Base-by-base conservation (phyloP, 257 asterid species). In the Nicotiana otophora region DNA sequence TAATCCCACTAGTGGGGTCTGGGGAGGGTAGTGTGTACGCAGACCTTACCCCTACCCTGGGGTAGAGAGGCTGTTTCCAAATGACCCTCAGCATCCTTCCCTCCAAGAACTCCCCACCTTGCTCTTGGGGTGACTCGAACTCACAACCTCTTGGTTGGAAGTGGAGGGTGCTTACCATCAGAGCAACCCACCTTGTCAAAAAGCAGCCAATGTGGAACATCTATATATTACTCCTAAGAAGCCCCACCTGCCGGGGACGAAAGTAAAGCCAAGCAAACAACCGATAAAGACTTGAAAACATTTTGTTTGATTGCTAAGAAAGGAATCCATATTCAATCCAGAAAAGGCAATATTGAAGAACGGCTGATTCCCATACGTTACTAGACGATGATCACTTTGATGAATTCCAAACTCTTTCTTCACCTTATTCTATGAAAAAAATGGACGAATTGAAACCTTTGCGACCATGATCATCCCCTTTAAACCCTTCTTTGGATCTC, bases 391-490 rank as follows among this genome's bases (percentile, higher is more conserved):
- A 55, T 57, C 81, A 86, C 42, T 72, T 79, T 77, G 82, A 76
- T 67, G 82, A 70, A 64, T 51, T 48, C 57, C 55, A 68, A 68
- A 34, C 55, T 68, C 55, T 68, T 68, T 36, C 28, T 34, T 68
- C 11, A 53, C 77, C 55, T 68, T 36, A 68, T 10, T 68, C 77
- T 34, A 36, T 77, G 26, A 84, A 82, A 85, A 89, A 86, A 80
- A 87, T 87, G 91, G 88, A 69, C 69, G 90, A 78, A 65, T 83
- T 75, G 30, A 86, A 63, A 84, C 30, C 82, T 68, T 77, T 80
- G 83, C 88, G 89, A 87, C 86, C 88, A 92, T 89, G 94, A 89
- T 90, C 92, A 82, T 42, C 79, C 81, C 85, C 84, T 85, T 84
- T 85, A 79, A 87, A 90, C 90, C 87, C 87, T 77, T 89, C 46